A percentile compares a stretch with the other conserved stretches of the same genome.
phyloP scores from a whole-genome alignment of 305 asterid genomes.

The Rubia peregrina region DNA sequence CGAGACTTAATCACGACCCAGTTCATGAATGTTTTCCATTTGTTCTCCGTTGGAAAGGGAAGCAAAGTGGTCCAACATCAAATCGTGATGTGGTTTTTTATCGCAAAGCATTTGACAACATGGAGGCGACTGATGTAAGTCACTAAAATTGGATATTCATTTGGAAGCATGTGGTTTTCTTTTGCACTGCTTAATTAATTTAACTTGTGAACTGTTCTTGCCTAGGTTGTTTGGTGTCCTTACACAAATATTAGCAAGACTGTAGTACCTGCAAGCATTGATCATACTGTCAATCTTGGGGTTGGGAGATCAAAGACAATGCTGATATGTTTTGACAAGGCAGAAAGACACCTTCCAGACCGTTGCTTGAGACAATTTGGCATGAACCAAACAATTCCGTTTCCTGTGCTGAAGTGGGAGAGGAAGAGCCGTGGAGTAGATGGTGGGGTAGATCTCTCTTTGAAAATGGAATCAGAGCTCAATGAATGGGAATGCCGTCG shows the following conservation, averaged over 20 bases:
- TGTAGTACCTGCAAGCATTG: conserved; percentile 6
- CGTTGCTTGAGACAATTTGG: conserved; percentile 90
- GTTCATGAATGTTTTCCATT: conserved; percentile 92
- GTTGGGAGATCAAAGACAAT: conserved; percentile 89
- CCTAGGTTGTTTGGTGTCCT: conserved; percentile 92
- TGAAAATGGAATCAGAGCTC: conserved; percentile 82
- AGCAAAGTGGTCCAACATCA: conserved; percentile 82
- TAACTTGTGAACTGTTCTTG: conserved; percentile 13
- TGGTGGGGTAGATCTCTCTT: conserved; percentile 77
- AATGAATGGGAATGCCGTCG: conserved; percentile 78
- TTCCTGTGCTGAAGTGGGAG: conserved; percentile 83
- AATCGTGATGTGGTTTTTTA: conserved; percentile 92
- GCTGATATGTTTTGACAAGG: conserved; percentile 92
- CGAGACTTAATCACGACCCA: conserved; percentile 86
- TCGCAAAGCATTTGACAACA: conserved; percentile 76
- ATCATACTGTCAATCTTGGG: conserved; percentile 68
- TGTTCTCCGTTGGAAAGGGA: conserved; percentile 97
- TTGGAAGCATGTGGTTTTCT: conserved; percentile 2
- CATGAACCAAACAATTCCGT: conserved; percentile 72
- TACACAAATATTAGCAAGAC: conserved; percentile 54
- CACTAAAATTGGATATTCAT: conserved; percentile 8
- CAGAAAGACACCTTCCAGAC: conserved; percentile 94
- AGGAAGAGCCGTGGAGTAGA: conserved; percentile 97
- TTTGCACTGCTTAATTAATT: conserved; percentile 7
- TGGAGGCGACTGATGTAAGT: conserved; percentile 56